A percentile compares a stretch with the other conserved stretches of the same genome.
Conservation (phyloP, 2,329 filamentous ascomycete genomes). For the Colletotrichum tanaceti region DNA sequence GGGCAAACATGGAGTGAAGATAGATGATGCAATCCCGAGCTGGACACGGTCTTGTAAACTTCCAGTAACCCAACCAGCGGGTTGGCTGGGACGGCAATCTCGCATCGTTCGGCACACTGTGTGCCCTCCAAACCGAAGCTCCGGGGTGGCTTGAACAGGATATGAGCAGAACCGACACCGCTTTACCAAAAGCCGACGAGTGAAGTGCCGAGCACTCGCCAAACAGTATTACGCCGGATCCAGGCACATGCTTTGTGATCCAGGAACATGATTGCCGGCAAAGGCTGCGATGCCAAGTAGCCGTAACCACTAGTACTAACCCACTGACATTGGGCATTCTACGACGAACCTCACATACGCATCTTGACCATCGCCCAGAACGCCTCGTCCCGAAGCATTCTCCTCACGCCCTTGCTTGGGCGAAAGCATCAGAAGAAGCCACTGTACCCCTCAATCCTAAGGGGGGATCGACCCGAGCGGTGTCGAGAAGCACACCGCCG, state of each 20-base stretch:
- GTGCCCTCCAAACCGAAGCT: neutral
- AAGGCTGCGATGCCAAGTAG: neutral
- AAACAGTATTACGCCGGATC: neutral
- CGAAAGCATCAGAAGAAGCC: neutral
- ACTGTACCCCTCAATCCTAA: constrained; percentile 25
- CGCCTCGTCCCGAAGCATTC: neutral
- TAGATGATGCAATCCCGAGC: no score
- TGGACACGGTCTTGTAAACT: no score
- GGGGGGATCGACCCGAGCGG: constrained; percentile 17
- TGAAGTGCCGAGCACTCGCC: neutral
- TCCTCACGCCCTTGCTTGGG: neutral
- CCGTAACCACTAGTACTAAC: neutral
- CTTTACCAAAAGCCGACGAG: neutral
- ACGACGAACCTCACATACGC: neutral
- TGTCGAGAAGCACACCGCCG: constrained; percentile 18
- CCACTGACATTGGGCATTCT: neutral
- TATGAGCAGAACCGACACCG: no score
- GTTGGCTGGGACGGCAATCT: neutral
- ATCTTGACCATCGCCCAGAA: neutral
- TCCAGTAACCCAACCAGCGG: no score
- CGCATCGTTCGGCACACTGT: neutral
- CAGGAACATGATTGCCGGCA: neutral
- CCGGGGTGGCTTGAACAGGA: constrained; percentile 4
- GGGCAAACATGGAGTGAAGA: no score
- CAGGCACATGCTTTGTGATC: neutral